phyloP scores from a whole-genome alignment of 1,284 basidiomycete species.

The Heterobasidion occidentale region DNA sequence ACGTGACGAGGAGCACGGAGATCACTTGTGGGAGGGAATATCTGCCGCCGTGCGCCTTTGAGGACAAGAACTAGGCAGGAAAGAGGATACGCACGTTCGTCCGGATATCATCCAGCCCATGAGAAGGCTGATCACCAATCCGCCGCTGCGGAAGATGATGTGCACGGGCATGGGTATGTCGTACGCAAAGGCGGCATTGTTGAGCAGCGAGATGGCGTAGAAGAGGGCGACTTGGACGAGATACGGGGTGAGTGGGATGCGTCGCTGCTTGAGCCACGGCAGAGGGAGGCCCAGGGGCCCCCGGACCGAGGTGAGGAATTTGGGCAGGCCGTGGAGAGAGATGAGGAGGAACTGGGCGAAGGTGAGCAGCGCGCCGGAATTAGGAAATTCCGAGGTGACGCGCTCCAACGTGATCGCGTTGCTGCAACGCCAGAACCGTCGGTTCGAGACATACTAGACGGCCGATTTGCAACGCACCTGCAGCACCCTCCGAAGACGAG shows the following conservation, averaged over 20 bases:
- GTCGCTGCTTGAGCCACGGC: slow-evolving; percentile 48
- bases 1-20: slow-evolving; percentile 75
- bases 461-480: slow-evolving; percentile 23
- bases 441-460: not conserved
- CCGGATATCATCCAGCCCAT: slow-evolving; percentile 60
- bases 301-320: slow-evolving; percentile 33
- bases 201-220: slow-evolving; percentile 75
- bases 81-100: slow-evolving; percentile 37
- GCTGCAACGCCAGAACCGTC: slow-evolving; percentile 23
- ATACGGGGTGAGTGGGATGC: slow-evolving; percentile 73
- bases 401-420: slow-evolving; percentile 70
- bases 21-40: slow-evolving; percentile 63
- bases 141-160: slow-evolving; percentile 91
- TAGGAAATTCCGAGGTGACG: slow-evolving; percentile 54
- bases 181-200: slow-evolving; percentile 87
- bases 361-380: slow-evolving; percentile 73
- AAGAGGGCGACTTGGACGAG: slow-evolving; percentile 80
- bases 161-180: slow-evolving; percentile 87
- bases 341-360: slow-evolving; percentile 79
- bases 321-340: slow-evolving; percentile 59
- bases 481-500: slow-evolving; percentile 81
- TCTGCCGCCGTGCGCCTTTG: slow-evolving; percentile 24
- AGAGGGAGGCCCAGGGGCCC: slow-evolving; percentile 12
- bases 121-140: slow-evolving; percentile 75
- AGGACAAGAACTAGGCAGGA: not conserved